These are phyloP conservation scores for Ustilago sp. DNA, from an alignment of 1,284 basidiomycete species.

Conservation along the genomic window DNA sequence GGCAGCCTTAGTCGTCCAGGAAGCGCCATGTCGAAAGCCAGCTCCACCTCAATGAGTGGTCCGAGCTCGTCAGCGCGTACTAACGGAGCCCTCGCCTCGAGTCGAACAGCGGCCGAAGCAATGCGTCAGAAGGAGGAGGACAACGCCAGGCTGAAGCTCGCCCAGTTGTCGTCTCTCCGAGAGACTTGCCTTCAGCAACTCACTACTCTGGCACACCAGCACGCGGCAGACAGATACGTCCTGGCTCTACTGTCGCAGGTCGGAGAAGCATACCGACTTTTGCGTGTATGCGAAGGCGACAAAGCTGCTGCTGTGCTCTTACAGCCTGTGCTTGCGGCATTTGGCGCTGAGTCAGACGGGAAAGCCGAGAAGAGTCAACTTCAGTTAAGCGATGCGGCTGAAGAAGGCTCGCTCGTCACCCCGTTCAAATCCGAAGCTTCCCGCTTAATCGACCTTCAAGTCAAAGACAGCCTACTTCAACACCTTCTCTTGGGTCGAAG, in stretches of 20 bases:
- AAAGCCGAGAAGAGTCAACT: background rate
- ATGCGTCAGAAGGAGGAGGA: slow-evolving; percentile 44
- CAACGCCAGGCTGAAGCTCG: slow-evolving; percentile 21
- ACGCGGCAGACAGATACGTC: slow-evolving; percentile 45
- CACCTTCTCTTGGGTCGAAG: slow-evolving; percentile 59
- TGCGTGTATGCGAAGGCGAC: slow-evolving; percentile 52
- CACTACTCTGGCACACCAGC: slow-evolving; percentile 30
- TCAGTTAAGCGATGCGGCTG: slow-evolving; percentile 1
- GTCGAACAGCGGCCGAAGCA: slow-evolving; percentile 37
- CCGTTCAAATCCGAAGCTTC: background rate
- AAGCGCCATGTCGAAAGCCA: slow-evolving; percentile 50
- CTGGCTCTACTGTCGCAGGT: slow-evolving; percentile 45
- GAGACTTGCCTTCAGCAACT: slow-evolving; percentile 27
- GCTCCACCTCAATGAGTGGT: slow-evolving; percentile 24
- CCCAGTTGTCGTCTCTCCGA: slow-evolving; percentile 24
- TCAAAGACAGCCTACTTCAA: slow-evolving; percentile 47
- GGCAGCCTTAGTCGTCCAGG: slow-evolving; percentile 34
- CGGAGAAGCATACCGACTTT: slow-evolving; percentile 58
- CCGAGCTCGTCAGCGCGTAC: slow-evolving; percentile 14
- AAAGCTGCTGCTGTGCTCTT: slow-evolving; percentile 45
- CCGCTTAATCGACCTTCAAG: slow-evolving; percentile 19
- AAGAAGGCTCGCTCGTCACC: slow-evolving; percentile 1
- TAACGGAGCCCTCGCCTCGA: slow-evolving; percentile 27
- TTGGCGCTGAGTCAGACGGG: background rate
- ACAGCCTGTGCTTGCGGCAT: slow-evolving; percentile 6